A percentile compares a stretch with the other conserved stretches of the same genome.
phyloP scores from a whole-genome alignment of 805 yeast species.

The Lipomyces lipofer region DNA sequence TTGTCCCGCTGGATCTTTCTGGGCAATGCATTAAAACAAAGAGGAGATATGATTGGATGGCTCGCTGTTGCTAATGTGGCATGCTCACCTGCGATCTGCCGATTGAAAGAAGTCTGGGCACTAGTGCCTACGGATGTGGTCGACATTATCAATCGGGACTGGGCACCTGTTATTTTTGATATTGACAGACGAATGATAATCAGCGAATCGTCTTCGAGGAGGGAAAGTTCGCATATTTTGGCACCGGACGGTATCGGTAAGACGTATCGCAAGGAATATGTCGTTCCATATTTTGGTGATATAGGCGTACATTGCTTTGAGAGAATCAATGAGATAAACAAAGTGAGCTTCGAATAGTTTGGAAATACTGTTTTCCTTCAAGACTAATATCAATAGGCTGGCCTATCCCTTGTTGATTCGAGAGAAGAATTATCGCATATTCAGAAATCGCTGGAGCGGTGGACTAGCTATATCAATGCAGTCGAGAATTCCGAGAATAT shows the following conservation, averaged over 20 bases:
- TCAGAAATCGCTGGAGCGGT: constrained; percentile 70
- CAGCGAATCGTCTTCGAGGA: constrained; percentile 52
- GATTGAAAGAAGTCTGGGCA: constrained; percentile 76
- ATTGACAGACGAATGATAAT: constrained; percentile 72
- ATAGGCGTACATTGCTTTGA: constrained; percentile 54
- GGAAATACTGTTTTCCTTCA: no score
- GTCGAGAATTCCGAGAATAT: constrained; percentile 4
- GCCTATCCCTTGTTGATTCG: constrained; percentile 52
- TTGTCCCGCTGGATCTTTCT: constrained; percentile 82
- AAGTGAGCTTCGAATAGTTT: constrained; percentile 11
- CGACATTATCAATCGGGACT: constrained; percentile 67
- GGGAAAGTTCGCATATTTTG: constrained; percentile 67
- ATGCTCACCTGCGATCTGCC: constrained; percentile 76
- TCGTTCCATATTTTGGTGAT: constrained; percentile 91
- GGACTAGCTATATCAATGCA: constrained; percentile 50
- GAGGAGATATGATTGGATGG: constrained; percentile 95
- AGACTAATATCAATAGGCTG: background rate
- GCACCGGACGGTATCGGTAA: constrained; percentile 87
- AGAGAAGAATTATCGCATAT: constrained; percentile 68
- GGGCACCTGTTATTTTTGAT: constrained; percentile 93
- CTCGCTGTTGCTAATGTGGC: constrained; percentile 80
- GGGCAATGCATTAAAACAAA: constrained; percentile 71
- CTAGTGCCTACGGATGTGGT: constrained; percentile 60
- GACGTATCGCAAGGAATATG: constrained; percentile 67
- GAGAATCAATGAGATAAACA: constrained; percentile 27